phyloP scores from a whole-genome alignment of 257 asterid species.

The Solanum gracilifrons region DNA sequence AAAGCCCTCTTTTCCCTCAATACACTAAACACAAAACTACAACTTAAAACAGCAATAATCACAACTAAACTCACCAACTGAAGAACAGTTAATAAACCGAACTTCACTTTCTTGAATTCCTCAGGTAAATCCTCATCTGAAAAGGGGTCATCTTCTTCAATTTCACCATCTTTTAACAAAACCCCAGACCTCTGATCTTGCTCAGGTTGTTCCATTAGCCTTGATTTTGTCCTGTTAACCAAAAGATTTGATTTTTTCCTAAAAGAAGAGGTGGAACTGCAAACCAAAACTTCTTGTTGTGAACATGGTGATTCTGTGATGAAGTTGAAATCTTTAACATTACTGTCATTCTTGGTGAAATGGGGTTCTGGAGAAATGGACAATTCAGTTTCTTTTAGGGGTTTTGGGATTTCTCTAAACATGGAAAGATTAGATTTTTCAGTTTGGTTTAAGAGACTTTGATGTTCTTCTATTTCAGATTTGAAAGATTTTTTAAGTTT shows the following conservation, averaged over 20 bases:
- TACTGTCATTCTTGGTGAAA: not conserved
- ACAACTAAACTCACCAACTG: conserved; percentile 51
- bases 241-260: conserved; percentile 38
- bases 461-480: conserved; percentile 15
- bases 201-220: conserved; percentile 54
- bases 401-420: not conserved
- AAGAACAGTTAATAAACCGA: conserved; percentile 31
- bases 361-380: not conserved
- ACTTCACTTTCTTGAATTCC: conserved; percentile 51
- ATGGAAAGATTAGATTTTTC: not conserved
- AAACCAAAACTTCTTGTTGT: conserved; percentile 33
- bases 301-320: conserved; percentile 27
- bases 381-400: not conserved
- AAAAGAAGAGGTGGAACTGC: conserved; percentile 53
- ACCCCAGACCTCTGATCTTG: conserved; percentile 33
- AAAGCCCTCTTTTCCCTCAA: conserved; percentile 14
- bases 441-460: conserved; percentile 3
- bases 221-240: conserved; percentile 41
- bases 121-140: conserved; percentile 77
- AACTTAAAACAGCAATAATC: conserved; percentile 40
- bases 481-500: conserved; percentile 14
- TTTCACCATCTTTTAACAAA: conserved; percentile 35
- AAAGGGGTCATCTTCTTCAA: conserved; percentile 83
- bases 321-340: conserved; percentile 27
- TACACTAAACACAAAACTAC: conserved; percentile 25